Evolutionary conservation across 495 filamentous ascomycete genomes (phyloP), one percentile per base, ranked within the genome.

Genomic region (Neurospora tetrasperma): DNA sequence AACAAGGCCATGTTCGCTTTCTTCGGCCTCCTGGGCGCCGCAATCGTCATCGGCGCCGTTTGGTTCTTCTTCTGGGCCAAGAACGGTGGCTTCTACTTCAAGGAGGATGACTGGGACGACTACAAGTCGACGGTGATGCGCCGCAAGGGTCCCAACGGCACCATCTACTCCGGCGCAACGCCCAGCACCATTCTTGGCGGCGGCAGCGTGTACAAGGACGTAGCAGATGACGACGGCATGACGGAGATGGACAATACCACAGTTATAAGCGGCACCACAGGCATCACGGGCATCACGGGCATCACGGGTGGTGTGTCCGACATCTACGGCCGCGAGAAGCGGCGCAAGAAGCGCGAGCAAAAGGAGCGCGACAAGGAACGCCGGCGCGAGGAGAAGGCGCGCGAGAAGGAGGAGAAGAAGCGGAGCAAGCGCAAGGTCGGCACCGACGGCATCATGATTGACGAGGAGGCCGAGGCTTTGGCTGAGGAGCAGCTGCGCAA

Each of bases 21-120:
- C 5, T 97, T 99, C 77, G 96, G 91, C 10, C 78, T 98, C 39
- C 86, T 98, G 71, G 93, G 93, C 41, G 90, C 88, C 4, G 89
- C 83, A 23, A 91, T 98, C 79, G 93, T 94, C 41, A 73, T 94
- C 27, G 88, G 86, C 0, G 85, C 83, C 27, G 92, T 98, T 74
- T 99, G 96, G 96, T 97, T 98, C 84, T 99, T 98, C 87, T 97
- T 98, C 88, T 96, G 92, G 92, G 94, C 94, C 71, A 94, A 92
- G 82, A 96, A 98, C 79, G 96, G 95, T 76, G 96, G 96, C 3
- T 98, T 98, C 83, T 82, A 90, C 72, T 99, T 92, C 86, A 87
- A 86, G 20, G 83, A 93, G 72, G 85, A 88, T 69, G 96, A 99
- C 82, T 99, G 96, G 96, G 94, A 97, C 1, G 96, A 99, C 75